These are phyloP conservation scores for Eucalyptus coolabah DNA, from an alignment of 345 rosid species.

Conservation along the genomic window DNA sequence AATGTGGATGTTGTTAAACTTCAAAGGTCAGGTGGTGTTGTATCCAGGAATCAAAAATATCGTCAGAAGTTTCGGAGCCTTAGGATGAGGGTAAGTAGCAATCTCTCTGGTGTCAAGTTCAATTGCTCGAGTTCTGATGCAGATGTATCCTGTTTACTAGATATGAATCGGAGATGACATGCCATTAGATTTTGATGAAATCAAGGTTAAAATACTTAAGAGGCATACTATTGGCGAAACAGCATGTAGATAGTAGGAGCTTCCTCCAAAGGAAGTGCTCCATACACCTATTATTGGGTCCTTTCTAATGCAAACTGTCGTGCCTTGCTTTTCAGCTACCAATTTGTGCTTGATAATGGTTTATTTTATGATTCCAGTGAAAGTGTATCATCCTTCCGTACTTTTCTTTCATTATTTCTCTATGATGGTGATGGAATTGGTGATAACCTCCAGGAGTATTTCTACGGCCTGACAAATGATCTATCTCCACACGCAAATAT, in stretches of 20 bases:
- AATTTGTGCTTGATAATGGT: neutral
- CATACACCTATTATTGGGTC: neutral
- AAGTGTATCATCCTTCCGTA: neutral
- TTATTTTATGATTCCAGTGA: neutral
- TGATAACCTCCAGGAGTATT: constrained; percentile 57
- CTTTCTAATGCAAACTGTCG: neutral
- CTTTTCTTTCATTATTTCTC: neutral
- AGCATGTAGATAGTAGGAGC: neutral
- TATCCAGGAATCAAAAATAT: constrained; percentile 45
- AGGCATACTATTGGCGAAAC: neutral
- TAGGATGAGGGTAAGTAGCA: constrained; percentile 51
- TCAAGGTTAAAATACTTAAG: neutral
- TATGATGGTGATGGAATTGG: neutral
- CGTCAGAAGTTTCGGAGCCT: constrained; percentile 56
- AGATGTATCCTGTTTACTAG: neutral
- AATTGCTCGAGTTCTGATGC: neutral
- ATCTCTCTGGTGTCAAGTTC: neutral
- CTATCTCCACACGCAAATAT: constrained; percentile 73
- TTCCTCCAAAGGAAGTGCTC: neutral
- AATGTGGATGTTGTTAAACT: constrained; percentile 85
- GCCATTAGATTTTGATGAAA: neutral
- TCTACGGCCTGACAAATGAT: constrained; percentile 66
- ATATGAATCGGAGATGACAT: neutral
- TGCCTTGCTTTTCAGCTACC: neutral
- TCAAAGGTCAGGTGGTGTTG: constrained; percentile 89